These are phyloP conservation scores for Bombardia bombarda DNA, from an alignment of 495 filamentous ascomycete species.

Conservation along the genomic window DNA sequence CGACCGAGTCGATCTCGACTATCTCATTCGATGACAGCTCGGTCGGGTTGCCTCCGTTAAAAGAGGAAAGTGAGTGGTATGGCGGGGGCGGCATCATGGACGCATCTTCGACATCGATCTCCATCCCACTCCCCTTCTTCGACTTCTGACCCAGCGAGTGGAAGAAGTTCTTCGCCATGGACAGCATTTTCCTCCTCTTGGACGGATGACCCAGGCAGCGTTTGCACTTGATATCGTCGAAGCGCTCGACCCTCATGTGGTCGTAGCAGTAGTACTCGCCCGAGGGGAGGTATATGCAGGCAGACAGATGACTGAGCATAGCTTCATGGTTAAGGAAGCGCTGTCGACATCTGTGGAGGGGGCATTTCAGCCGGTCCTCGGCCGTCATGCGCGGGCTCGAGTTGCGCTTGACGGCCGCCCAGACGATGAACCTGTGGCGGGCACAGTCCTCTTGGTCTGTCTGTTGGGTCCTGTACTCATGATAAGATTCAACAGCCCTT, in stretches of 20 bases:
- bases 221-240: constrained; percentile 39
- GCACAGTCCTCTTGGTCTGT: constrained; percentile 36
- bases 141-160: constrained; percentile 38
- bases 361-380: constrained; percentile 34
- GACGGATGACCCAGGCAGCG: constrained; percentile 36
- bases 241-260: constrained; percentile 38
- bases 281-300: constrained; percentile 31
- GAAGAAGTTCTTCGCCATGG: constrained; percentile 41
- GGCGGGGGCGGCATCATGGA: constrained; percentile 27
- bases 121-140: constrained; percentile 12
- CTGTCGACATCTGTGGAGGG: constrained; percentile 32
- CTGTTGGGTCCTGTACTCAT: constrained; percentile 29
- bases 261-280: constrained; percentile 43
- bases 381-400: constrained; percentile 30
- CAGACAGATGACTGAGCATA: constrained; percentile 37
- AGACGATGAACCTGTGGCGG: constrained; percentile 39
- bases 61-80: constrained; percentile 29
- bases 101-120: constrained; percentile 14
- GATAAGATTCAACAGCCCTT: constrained; percentile 22
- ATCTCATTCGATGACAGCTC: constrained; percentile 36
- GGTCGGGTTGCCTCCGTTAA: constrained; percentile 5
- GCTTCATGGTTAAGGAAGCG: constrained; percentile 34
- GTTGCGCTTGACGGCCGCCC: constrained; percentile 43
- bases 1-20: constrained; percentile 38
- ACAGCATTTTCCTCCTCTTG: constrained; percentile 38